phyloP scores from a whole-genome alignment of 169 alveolate species.

The Perkinsus olseni region DNA sequence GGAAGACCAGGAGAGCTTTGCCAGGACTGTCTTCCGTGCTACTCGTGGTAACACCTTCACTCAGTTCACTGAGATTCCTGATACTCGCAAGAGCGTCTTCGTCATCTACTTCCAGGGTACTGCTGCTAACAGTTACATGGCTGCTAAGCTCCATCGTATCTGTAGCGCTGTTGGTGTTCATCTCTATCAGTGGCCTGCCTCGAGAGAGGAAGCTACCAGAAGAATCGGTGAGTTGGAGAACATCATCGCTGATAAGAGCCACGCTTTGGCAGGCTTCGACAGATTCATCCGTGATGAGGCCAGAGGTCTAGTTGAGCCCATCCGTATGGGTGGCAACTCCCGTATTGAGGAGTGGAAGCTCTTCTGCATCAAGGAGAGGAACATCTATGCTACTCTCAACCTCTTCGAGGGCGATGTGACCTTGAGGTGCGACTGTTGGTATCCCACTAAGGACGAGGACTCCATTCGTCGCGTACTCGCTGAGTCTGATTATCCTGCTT shows the following conservation, averaged over 20 bases:
- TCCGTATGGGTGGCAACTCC: conserved; percentile 69
- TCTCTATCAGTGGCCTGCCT: conserved; percentile 69
- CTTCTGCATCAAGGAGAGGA: conserved; percentile 86
- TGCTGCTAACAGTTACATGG: conserved; percentile 62
- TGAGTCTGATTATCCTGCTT: conserved; percentile 14
- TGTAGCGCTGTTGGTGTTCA: conserved; percentile 81
- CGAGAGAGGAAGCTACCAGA: conserved; percentile 49
- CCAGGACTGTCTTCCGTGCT: conserved; percentile 88
- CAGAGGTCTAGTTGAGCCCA: conserved; percentile 62
- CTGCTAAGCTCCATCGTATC: conserved; percentile 74
- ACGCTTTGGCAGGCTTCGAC: conserved; percentile 77
- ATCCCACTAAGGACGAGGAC: conserved; percentile 79
- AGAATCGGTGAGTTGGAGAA: conserved; percentile 51
- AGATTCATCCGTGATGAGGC: conserved; percentile 69
- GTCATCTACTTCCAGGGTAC: conserved; percentile 82
- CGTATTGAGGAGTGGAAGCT: conserved; percentile 84
- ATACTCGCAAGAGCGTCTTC: conserved; percentile 72
- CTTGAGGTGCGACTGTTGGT: conserved; percentile 93
- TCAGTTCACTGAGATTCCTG: conserved; percentile 71
- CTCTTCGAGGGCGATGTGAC: conserved; percentile 82
- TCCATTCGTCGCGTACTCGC: conserved; percentile 61
- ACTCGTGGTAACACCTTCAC: conserved; percentile 93
- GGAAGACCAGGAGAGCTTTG: conserved; percentile 78
- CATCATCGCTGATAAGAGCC: conserved; percentile 67
- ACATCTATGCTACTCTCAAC: conserved; percentile 76